Base-by-base conservation (phyloP, 768 basidiomycete species). In the Tubosaeta brunneosetosa region DNA sequence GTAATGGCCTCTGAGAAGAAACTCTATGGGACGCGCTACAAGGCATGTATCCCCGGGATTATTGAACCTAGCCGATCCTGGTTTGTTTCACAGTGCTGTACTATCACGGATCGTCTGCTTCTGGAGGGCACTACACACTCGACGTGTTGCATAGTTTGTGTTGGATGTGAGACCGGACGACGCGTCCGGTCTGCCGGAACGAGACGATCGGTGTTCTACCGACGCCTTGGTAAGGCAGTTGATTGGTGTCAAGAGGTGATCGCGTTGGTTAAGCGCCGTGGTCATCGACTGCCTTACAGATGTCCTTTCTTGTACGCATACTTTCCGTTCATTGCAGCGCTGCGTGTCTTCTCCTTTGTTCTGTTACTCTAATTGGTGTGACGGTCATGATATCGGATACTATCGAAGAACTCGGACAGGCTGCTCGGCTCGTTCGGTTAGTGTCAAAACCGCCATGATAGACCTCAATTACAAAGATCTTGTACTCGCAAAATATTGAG, bases 91-190 rank as follows among this genome's bases (percentile, higher is more conserved):
- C 57, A 90, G 95, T 85, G 9, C 72, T 97, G 12, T 97, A 97
- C 68, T 95, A 99, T 67, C 94, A 99, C 59, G 95, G 95, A 2
- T 74, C 77, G 27, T 89, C 90, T 7, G 92, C 95, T 0, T 85
- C 86, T 1, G 94, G 94, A 3, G 95, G 95, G 1, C 95, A 97
- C 69, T 98, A 97, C 72, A 98, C 94, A 3, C 81, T 95, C 44
- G 89, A 93, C 61, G 88, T 94, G 10, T 73, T 94, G 2, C 86
- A 91, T 59, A 97, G 68, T 73, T 85, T 10, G 86, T 94, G 25
- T 84, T 83, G 32, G 83, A 89, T 59, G 79, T 95, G 38, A 68
- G 64, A 26, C 63, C 77, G 1, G 84, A 84, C 36, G 90, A 92
- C 62, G 89, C 92, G 52, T 91, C 91, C 63, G 73, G 72, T 56